Evolutionary conservation across 2,329 filamentous ascomycete species (phyloP).

Genomic region (Cercospora sp.): DNA sequence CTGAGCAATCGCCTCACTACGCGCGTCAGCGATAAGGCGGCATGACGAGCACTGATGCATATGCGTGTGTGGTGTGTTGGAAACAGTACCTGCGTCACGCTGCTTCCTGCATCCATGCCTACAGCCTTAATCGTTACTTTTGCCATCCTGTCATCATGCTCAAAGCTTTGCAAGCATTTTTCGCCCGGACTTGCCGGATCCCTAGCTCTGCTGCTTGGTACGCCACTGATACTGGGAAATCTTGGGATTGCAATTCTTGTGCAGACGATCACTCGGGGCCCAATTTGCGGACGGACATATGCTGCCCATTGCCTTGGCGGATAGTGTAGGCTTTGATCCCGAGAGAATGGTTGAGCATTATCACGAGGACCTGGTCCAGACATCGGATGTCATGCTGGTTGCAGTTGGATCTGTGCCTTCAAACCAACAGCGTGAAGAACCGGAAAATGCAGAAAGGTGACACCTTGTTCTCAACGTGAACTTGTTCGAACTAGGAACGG

Average conservation of each 20-base stretch:
- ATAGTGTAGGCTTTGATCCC: background rate
- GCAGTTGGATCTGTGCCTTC: background rate
- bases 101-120: background rate
- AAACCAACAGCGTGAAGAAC: background rate
- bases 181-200: constrained; percentile 6
- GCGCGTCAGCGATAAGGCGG: constrained; percentile 4
- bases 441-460: background rate
- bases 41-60: background rate
- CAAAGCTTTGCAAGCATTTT: constrained; percentile 10
- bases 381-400: background rate
- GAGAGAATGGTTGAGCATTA: background rate
- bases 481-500: background rate
- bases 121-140: background rate
- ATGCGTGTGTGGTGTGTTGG: constrained; percentile 9
- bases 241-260: background rate
- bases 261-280: background rate
- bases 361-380: background rate
- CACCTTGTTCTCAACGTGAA: background rate
- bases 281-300: background rate
- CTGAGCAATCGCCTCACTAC: constrained; percentile 5
- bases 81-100: background rate
- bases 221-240: background rate
- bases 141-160: constrained; percentile 7
- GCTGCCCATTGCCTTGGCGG: background rate
- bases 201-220: background rate